Base-by-base conservation (phyloP, 2,329 filamentous ascomycete genomes). In the Calonectria fujianensis region DNA sequence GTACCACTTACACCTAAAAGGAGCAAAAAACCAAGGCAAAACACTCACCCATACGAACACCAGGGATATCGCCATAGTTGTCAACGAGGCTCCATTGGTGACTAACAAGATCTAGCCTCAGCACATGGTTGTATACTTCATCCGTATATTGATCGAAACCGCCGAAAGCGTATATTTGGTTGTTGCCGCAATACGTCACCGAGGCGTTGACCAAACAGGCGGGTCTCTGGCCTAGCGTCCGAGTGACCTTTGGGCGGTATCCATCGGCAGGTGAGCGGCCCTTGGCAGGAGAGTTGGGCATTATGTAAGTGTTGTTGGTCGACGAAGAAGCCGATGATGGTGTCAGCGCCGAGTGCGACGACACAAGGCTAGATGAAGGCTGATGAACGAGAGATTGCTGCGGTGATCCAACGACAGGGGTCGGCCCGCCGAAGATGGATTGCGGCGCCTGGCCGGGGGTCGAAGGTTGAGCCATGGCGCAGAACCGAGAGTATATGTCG, bases 121-220 rank as follows among this genome's bases (percentile, higher is more conserved):
- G 89, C 52, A 99, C 97, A 87, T 99, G 97, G 83, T 99, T 99
- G 87, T 99, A 99, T 24, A 99, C 95, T 88, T 99, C 97, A 84
- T 99, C 97, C 0, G 97, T 99, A 83, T 98, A 98, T 85, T 98
- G 96, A 83, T 99, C 97, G 82, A 99, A 99, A 24, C 97, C 97
- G 54, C 97, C 97, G 88, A 99, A 99, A 14, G 96, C 97, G 85
- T 97, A 98, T 80, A 99, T 98, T 85, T 97, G 93, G 84, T 98
- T 97, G 86, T 98, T 97, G 74, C 96, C 96, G 82, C 97, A 98
- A 85, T 98, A 98, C n/a, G 97, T 99, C 75, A 98, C 96, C 0
- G 97, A 98, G 68, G 97, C 97, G 88, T 99, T 99, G 79, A 99
- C 96, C 65, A 99, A 90, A 83, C 96, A 98, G 45, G 97, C 96